These are phyloP conservation scores for Primulina eburnea DNA, from an alignment of 257 asterid species.

Conservation along the genomic window DNA sequence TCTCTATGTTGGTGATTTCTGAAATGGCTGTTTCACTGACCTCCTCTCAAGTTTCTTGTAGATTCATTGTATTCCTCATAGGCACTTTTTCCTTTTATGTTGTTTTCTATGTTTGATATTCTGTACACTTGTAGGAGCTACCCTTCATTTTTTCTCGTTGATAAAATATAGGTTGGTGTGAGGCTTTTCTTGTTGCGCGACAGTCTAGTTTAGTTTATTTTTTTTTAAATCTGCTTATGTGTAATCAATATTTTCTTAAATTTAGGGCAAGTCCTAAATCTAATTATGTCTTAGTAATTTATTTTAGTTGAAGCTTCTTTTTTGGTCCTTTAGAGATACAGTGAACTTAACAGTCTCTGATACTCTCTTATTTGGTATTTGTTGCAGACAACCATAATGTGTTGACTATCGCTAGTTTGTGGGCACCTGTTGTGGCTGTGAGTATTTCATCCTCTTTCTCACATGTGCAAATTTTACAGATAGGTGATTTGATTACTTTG, in stretches of 20 bases:
- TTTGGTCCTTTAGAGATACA: not conserved
- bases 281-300: too few species aligned
- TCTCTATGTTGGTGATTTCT: not conserved
- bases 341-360: constrained; percentile 15
- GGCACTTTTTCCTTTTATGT: too few species aligned
- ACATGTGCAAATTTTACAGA: constrained; percentile 11
- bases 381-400: constrained; percentile 75
- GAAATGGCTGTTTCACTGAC: not conserved
- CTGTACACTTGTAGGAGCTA: not conserved
- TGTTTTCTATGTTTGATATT: not conserved
- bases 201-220: too few species aligned
- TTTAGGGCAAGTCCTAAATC: too few species aligned
- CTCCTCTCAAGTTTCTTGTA: not conserved
- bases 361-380: constrained; percentile 27
- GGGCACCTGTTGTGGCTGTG: constrained; percentile 99
- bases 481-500: not conserved
- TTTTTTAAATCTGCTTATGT: not conserved
- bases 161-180: not conserved
- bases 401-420: constrained; percentile 70
- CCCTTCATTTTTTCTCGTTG: not conserved
- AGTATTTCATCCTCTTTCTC: constrained; percentile 36
- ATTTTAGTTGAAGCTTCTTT: not conserved
- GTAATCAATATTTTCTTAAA: not conserved
- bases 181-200: not conserved
- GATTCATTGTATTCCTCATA: too few species aligned